These are phyloP conservation scores for Coprinopsis cinerea DNA, from an alignment of 768 basidiomycete species.

Conservation along the genomic window DNA sequence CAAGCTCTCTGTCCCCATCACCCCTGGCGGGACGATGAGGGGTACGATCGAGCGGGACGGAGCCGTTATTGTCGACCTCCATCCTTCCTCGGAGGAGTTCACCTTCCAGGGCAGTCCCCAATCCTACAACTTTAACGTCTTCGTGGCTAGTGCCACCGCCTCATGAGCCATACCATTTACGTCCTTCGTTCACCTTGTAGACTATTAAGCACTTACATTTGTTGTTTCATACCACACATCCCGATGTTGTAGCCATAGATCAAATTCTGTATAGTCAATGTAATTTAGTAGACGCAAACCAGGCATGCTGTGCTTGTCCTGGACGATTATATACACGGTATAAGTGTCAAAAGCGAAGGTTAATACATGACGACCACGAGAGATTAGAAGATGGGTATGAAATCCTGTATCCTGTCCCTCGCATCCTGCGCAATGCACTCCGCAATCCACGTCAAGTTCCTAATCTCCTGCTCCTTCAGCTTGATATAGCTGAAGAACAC, in stretches of 20 bases:
- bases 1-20: slow-evolving; percentile 55
- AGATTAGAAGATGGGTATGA: slow-evolving; percentile 85
- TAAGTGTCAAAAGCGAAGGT: too few species aligned
- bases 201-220: too few species aligned
- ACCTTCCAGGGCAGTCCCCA: slow-evolving; percentile 47
- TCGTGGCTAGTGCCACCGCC: slow-evolving; percentile 40
- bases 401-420: slow-evolving; percentile 91
- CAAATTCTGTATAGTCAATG: too few species aligned
- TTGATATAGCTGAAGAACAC: slow-evolving; percentile 92
- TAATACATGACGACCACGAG: too few species aligned
- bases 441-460: slow-evolving; percentile 89
- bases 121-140: slow-evolving; percentile 69
- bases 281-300: too few species aligned
- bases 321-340: too few species aligned
- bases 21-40: slow-evolving; percentile 44
- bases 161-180: not conserved
- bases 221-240: too few species aligned
- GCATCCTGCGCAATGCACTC: slow-evolving; percentile 99
- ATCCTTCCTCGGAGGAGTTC: slow-evolving; percentile 38
- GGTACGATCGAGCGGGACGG: slow-evolving; percentile 45
- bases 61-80: slow-evolving; percentile 38
- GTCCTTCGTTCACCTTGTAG: too few species aligned
- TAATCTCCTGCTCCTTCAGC: slow-evolving; percentile 86
- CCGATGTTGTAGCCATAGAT: not conserved
- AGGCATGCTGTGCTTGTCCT: too few species aligned